Conservation (phyloP, 352 stramenopile genomes). For the Peronospora farinosa region DNA sequence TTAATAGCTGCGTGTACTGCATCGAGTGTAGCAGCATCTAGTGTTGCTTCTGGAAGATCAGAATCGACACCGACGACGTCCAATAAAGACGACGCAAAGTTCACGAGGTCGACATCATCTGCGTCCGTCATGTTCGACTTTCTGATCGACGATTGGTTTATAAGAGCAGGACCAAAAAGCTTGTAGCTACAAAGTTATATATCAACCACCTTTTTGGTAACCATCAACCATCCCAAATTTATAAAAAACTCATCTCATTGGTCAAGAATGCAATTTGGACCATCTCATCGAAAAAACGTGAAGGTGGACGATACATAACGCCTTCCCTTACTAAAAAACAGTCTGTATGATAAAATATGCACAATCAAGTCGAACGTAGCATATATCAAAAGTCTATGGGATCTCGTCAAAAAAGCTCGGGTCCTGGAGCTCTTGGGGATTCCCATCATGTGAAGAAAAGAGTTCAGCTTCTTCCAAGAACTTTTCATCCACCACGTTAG, state of each 20-base stretch:
- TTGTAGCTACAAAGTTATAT: no score
- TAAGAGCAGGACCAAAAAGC: no score
- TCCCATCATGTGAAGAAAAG: conserved; percentile 53
- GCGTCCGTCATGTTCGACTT: conserved; percentile 11
- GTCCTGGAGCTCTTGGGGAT: conserved; percentile 38
- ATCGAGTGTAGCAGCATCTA: conserved; percentile 35
- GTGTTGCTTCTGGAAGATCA: conserved; percentile 18
- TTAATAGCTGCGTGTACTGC: conserved; percentile 36
- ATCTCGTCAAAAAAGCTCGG: conserved; percentile 6
- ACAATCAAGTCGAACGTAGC: no score
- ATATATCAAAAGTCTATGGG: not conserved
- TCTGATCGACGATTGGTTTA: not conserved
- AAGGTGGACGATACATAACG: no score
- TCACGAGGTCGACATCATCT: conserved; percentile 34
- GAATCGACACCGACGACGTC: conserved; percentile 28
- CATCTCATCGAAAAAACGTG: no score
- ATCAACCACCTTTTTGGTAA: no score
- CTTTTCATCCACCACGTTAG: conserved; percentile 28
- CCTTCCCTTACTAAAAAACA: no score
- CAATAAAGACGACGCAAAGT: conserved; percentile 39
- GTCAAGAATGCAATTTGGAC: no score
- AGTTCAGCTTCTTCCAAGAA: conserved; percentile 51
- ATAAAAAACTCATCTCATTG: no score
- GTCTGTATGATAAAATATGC: no score
- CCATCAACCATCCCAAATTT: no score